Base-by-base conservation (phyloP, 345 rosid species). In the Limnanthes douglasii region DNA sequence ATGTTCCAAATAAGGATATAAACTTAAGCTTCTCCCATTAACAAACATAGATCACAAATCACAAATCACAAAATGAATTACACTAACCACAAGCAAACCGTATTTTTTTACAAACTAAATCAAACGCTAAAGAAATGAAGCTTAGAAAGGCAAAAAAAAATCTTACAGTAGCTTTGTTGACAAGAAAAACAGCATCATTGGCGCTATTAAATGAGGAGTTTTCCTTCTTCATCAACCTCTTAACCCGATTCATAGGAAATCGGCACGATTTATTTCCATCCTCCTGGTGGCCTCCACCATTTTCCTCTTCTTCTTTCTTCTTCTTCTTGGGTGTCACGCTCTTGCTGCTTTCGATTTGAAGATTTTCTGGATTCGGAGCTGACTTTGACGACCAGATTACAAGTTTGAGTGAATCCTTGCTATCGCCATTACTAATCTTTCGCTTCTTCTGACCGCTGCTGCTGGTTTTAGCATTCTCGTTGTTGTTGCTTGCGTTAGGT, bases 141-240 rank as follows among this genome's bases (percentile, higher is more conserved):
- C n/a, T n/a, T n/a, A n/a, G n/a, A n/a, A n/a, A n/a, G n/a, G n/a
- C n/a, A n/a, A n/a, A n/a, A n/a, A n/a, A 16, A 13, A 5, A 22
- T 4, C n/a, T 22, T 69, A 88, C 93, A 69, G 76, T 61, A 29
- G 92, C 95, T 62, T 73, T 79, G 33, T 79, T 79, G 56, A 79
- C 76, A 22, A 88, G 61, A 42, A 76, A 79, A 3, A 72, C 78
- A 8, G 76, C 86, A 27, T 83, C 95, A 39, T 61, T 66, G 41
- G 58, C 45, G 3, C 73, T 26, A 14, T 46, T 46, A 50, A 55
- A 42, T 24, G 50, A 54, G 11, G 57, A 41, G 25, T 59, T 60
- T 11, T 64, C 80, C 40, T 31, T 56, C 56, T 69, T 78, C 37
- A 69, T 67, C 33, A 83, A 78, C 61, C 78, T 69, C 61, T 57